Evolutionary conservation across 345 rosid genomes (phyloP), one percentile per base, ranked within the genome.

Genomic region (Rhodamnia rubescens): DNA sequence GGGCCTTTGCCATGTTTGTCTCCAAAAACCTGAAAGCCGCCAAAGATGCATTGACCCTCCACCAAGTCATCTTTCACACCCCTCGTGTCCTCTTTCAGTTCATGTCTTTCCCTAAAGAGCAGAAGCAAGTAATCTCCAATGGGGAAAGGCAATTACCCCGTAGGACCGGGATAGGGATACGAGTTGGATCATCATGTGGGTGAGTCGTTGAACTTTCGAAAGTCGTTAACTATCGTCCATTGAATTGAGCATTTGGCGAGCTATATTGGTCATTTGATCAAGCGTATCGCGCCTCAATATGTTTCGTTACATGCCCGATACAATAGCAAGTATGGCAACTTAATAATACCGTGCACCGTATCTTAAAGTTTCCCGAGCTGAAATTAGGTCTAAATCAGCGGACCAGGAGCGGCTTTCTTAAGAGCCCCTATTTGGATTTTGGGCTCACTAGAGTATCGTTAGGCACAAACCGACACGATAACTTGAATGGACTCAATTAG

Each of bases 371-470:
- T 15, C 21, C 69, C 16, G 4, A n/a, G 27, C 13, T 1, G 1
- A 27, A 57, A 57, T 57, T 57, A 57, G 15, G 32, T 0, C 0
- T 10, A 2, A 26, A 24, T 26, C n/a, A 5, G 32, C 5, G 16
- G 16, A 57, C 15, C 1, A n/a, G 9, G 36, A 58, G 8, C 8
- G 0, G 16, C 29, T 57, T 42, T 27, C 2, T 32, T 59, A 27
- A 27, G 21, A 59, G 10, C 0, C 21, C 74, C 5, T 59, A 59
- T 18, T 29, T 7, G 22, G 11, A 61, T 16, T 42, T 42, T 42
- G 44, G 7, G 5, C 44, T 42, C 7, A 42, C 44, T 42, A 42
- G 4, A 42, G 7, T 51, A 51, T 2, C 4, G 6, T 53, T 16
- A 53, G 13, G 3, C 1, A 12, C 26, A 18, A 69, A 36, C 1